Base-by-base conservation (phyloP, 768 basidiomycete genomes). In the Trametes cinnabarina region DNA sequence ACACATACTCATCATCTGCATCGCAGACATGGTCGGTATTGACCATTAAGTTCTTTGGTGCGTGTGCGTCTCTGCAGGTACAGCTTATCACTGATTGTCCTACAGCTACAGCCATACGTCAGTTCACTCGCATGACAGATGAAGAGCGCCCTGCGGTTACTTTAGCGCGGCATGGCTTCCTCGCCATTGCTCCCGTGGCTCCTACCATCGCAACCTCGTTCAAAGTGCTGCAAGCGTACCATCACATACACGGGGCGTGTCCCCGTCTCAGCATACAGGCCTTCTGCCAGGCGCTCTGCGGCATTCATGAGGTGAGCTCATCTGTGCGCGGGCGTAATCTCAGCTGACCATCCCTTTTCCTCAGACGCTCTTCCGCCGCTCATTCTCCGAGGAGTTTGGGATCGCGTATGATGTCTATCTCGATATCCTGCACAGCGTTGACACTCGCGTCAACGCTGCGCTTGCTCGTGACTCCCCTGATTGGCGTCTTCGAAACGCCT, bases 341-440 rank as follows among this genome's bases (percentile, higher is more conserved):
- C 17, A 2, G 8, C 7, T 44, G 58, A 57, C 17, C 50, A 10
- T n/a, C n/a, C n/a, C n/a, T n/a, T n/a, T n/a, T n/a, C n/a, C n/a
- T n/a, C 57, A 32, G 30, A 48, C 4, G 54, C 23, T 20, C 11
- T 14, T 3, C 32, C 46, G 11, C 2, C 17, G 15, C 35, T 62
- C 3, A 46, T 44, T n/a, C n/a, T n/a, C n/a, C 4, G 48, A 55
- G 11, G 70, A 72, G 50, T 68, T 74, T 32, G 60, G 66, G 2
- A 61, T 66, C 14, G 56, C 65, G 0, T 69, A 61, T 30, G 69
- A 74, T 56, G 39, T 65, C 2, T 73, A 70, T 19, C 61, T 71
- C 8, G 63, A 66, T 17, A 52, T 74, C 15, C 63, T 54, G 3
- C 44, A 37, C 7, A 37, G 34, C 5, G 62, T 69, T 4, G 59